Conservation (phyloP, 306 rosid species). For the Betula pendula region DNA sequence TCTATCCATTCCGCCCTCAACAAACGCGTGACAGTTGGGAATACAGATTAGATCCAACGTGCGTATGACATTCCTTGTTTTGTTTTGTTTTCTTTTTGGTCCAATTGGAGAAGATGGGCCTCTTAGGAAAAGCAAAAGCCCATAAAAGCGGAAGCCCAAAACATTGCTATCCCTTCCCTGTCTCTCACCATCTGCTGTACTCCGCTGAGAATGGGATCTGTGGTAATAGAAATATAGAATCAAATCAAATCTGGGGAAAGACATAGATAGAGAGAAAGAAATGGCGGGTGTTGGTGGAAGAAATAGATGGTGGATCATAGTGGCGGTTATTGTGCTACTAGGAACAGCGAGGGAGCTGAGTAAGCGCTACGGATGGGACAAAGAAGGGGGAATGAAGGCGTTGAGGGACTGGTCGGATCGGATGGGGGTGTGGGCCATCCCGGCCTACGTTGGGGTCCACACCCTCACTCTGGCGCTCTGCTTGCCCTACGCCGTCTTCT, state of each 20-base stretch:
- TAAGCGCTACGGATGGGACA: constrained; percentile 49
- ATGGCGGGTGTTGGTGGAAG: constrained; percentile 2
- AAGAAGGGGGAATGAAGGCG: constrained; percentile 43
- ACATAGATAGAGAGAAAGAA: neutral
- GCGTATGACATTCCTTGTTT: too few relatives aligned
- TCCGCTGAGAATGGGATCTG: too few relatives aligned
- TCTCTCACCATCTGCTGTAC: neutral
- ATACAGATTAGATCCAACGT: too few relatives aligned
- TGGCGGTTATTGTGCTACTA: constrained; percentile 33
- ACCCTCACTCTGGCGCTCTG: constrained; percentile 75
- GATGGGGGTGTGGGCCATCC: constrained; percentile 89
- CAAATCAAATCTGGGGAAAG: neutral
- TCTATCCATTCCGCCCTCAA: neutral
- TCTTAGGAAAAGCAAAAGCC: neutral
- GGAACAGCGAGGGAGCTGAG: constrained; percentile 32
- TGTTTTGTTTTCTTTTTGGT: too few relatives aligned
- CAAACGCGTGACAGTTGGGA: neutral
- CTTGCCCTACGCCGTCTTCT: constrained; percentile 77
- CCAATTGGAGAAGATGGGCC: too few relatives aligned
- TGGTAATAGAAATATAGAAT: too few relatives aligned
- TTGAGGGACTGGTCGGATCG: constrained; percentile 51
- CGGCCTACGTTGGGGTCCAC: constrained; percentile 63
- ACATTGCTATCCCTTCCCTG: neutral
- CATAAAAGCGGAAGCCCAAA: neutral
- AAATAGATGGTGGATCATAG: constrained; percentile 56